Conservation (phyloP, 208 protist species). For the Vickermania spadyakhi region DNA sequence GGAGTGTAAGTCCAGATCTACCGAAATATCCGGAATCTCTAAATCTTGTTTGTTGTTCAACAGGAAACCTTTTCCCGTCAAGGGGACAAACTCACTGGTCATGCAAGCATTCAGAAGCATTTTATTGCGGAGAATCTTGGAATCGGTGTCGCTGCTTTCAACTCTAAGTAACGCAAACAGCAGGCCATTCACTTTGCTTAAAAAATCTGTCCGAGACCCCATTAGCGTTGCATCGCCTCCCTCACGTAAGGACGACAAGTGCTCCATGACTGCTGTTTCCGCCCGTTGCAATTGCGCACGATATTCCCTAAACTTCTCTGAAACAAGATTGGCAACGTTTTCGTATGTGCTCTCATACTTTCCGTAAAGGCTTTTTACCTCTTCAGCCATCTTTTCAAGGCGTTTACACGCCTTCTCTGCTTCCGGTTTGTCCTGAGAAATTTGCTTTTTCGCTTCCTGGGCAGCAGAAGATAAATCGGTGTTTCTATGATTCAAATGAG, state of each 20-base stretch:
- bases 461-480: slow-evolving; percentile 32
- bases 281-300: slow-evolving; percentile 57
- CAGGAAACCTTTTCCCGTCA: slow-evolving; percentile 53
- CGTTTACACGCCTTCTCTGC: slow-evolving; percentile 29
- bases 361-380: slow-evolving; percentile 49
- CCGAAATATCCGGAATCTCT: slow-evolving; percentile 23
- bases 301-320: slow-evolving; percentile 61
- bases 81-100: slow-evolving; percentile 22
- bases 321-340: slow-evolving; percentile 48
- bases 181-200: slow-evolving; percentile 41
- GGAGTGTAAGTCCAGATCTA: slow-evolving; percentile 44
- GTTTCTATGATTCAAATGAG: slow-evolving; percentile 58
- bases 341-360: slow-evolving; percentile 67
- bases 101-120: slow-evolving; percentile 21
- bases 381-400: slow-evolving; percentile 45
- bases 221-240: slow-evolving; percentile 48
- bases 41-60: slow-evolving; percentile 42
- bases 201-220: slow-evolving; percentile 25
- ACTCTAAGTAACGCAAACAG: slow-evolving; percentile 35
- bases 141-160: slow-evolving; percentile 44
- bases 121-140: slow-evolving; percentile 51
- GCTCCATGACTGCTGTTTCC: slow-evolving; percentile 51
- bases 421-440: slow-evolving; percentile 33
- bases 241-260: slow-evolving; percentile 39
- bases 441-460: slow-evolving; percentile 41